Evolutionary conservation across 176 grass and related monocot species (phyloP).

Genomic region (Dactylis glomerata): DNA sequence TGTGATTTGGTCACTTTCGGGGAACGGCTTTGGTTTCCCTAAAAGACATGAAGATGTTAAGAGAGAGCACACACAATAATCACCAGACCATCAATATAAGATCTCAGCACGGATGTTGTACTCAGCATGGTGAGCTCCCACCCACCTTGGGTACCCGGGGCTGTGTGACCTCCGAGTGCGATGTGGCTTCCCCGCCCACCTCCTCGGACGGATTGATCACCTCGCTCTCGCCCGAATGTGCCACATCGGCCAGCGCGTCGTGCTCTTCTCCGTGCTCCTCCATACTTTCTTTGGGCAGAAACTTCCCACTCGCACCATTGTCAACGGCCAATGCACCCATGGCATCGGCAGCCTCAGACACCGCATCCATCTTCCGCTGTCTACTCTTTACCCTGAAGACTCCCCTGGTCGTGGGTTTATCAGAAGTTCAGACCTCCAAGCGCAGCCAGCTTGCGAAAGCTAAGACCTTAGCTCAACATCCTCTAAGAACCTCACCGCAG

Average conservation of each 20-base stretch:
- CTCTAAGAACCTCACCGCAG: background rate
- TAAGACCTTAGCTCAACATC: constrained; percentile 6
- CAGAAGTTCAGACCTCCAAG: background rate
- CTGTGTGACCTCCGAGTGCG: constrained; percentile 17
- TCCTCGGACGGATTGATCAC: constrained; percentile 56
- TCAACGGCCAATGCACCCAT: constrained; percentile 23
- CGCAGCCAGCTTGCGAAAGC: constrained; percentile 1
- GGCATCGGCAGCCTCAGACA: background rate
- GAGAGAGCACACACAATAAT: background rate
- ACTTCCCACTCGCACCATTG: constrained; percentile 13
- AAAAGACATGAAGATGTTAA: constrained; percentile 3
- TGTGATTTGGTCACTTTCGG: constrained; percentile 39
- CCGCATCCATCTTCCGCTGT: constrained; percentile 31
- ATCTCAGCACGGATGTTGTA: background rate
- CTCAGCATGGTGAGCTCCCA: background rate
- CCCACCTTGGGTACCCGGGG: constrained; percentile 38
- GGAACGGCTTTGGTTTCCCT: constrained; percentile 40
- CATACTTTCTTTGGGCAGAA: background rate
- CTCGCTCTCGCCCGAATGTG: constrained; percentile 52
- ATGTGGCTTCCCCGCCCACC: constrained; percentile 48
- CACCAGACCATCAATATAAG: background rate
- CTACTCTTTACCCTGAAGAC: background rate
- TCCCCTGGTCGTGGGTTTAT: background rate
- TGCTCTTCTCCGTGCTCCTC: constrained; percentile 13
- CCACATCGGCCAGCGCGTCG: constrained; percentile 30